Base-by-base conservation (phyloP, 495 filamentous ascomycete species). In the Sabuloglossum arenarium region DNA sequence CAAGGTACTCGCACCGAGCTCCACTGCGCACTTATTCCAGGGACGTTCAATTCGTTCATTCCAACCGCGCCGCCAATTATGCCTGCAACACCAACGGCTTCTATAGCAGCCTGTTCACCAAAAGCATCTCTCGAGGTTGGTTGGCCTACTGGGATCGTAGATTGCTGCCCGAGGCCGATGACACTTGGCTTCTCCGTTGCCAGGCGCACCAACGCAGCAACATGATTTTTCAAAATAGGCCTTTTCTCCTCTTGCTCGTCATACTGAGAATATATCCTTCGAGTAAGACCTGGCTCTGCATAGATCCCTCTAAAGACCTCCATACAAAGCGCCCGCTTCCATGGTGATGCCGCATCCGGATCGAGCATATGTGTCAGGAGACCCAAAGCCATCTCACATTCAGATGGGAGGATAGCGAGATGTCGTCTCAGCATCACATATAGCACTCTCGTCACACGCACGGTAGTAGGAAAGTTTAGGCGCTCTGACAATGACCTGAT, bases 271-370 rank as follows among this genome's bases (percentile, higher is more conserved):
- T 87, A 97, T 6, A 96, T 85, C 19, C 82, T 79, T 42, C 90
- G 75, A 6, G 95, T 73, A 11, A 91, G 76, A 1, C 74, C 72
- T 14, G 84, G 78, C 54, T 95, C 88, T 0, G 82, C 71, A 67
- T 93, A 93, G 39, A 97, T 74, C 24, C 81, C 84, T 30, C 85
- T 77, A 60, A 94, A 86, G 0, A 94, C 74, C 63, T 98, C 91
- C 80, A 98, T 89, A 59, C 86, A 90, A 19, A 95, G 65, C 0
- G 85, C 80, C 37, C 93, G 73, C 63, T 86, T 94, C 91, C 91
- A 98, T 5, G 77, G 65, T 0, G 78, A 71, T 4, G 79, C 78
- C 6, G 75, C 75, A 57, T 95, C 93, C 14, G 84, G 84, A 61
- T 98, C 91, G 14, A 97, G 73, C 60, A 93, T 75, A 60, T 93